Conservation (phyloP, 345 rosid genomes). For the Eucalyptus guilfoylei region DNA sequence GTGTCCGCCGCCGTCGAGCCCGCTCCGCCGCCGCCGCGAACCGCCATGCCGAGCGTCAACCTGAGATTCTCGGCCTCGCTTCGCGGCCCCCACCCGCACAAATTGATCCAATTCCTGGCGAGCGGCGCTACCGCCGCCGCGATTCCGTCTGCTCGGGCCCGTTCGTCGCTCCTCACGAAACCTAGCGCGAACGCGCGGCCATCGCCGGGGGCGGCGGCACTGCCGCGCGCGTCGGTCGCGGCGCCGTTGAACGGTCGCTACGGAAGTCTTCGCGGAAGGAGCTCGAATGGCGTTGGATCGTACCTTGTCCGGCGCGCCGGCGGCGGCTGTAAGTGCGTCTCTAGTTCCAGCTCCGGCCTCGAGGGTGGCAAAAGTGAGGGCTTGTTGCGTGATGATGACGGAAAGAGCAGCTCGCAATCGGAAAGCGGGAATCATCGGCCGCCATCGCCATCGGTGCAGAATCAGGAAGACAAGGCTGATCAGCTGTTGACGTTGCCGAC, state of each 20-base stretch:
- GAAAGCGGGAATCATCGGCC: neutral
- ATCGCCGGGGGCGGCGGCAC: neutral
- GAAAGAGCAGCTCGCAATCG: neutral
- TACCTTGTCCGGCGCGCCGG: neutral
- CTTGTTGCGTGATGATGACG: neutral
- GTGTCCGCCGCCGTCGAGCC: neutral
- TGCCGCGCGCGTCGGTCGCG: neutral
- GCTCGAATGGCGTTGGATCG: neutral
- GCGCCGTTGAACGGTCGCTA: neutral
- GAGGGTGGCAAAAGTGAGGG: neutral
- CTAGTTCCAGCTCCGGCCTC: neutral
- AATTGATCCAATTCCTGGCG: slow-evolving; percentile 13
- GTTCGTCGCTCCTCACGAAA: neutral
- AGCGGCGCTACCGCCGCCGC: neutral
- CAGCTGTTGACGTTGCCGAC: slow-evolving; percentile 80
- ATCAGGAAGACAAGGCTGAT: slow-evolving; percentile 5
- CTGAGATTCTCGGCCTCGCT: slow-evolving; percentile 8
- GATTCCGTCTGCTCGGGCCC: neutral
- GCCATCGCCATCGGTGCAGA: neutral
- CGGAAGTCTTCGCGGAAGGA: neutral
- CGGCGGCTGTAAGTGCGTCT: neutral
- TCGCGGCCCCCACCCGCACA: neutral
- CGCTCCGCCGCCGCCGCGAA: neutral
- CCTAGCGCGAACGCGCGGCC: neutral
- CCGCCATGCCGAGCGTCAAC: slow-evolving; percentile 4